Base-by-base conservation (phyloP, 495 filamentous ascomycete genomes). In the Penicillium cinerascens region DNA sequence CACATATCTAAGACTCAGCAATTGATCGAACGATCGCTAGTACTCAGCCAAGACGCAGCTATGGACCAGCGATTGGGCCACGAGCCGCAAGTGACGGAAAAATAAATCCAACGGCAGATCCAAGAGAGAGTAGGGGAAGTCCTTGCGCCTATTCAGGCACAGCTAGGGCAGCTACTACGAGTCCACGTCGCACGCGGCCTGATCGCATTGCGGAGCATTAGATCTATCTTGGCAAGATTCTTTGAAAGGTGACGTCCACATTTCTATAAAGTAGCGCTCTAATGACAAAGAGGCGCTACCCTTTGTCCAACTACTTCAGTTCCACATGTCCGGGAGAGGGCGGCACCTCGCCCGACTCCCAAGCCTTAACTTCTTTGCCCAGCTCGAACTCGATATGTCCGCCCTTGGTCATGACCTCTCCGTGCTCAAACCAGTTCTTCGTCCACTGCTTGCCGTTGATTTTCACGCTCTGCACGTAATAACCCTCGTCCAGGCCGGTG, bases 301-400 rank as follows among this genome's bases (percentile, higher is more conserved):
- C 29, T 33, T 33, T 13, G 29, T 33, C 23, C n/a, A 20, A 6
- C 17, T 39, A 47, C 21, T 51, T 38, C 23, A 60, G 38, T 20
- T 47, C 23, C 40, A 59, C 40, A 63, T 72, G 63, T n/a, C 65
- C 66, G 3, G 68, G 69, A 0, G 67, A 69, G 2, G 81, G 84
- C n/a, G 86, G 85, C 44, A 76, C 63, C 47, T 66, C 67, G 0
- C 83, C 83, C 27, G 77, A 81, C 23, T 79, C 78, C 84, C 83
- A 87, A 21, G 69, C 54, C 26, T 39, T 73, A 17, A 74, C 72
- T 44, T 82, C 69, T 4, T 61, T 20, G 0, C 84, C 85, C 11
- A 87, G 68, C 5, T 78, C 77, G 66, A 87, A 87, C 44, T 87
- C 79, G 55, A 87, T 61, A 2, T 65, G 77, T 0, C 85, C 84